These are phyloP conservation scores for Zasmidium citrigriseum DNA, from an alignment of 2,329 filamentous ascomycete genomes.

Conservation along the genomic window DNA sequence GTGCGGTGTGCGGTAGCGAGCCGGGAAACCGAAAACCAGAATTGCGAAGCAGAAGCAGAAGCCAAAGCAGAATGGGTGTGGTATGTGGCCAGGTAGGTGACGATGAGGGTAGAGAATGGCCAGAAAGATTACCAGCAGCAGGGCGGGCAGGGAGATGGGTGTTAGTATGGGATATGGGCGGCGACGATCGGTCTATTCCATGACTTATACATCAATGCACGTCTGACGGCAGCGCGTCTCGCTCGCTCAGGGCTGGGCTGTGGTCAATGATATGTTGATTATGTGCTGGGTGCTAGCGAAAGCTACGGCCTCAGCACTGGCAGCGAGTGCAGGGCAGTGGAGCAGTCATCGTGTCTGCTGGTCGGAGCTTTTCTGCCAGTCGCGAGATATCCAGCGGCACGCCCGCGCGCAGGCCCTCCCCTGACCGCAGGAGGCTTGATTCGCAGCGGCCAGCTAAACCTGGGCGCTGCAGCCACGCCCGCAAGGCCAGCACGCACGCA, in stretches of 20 bases:
- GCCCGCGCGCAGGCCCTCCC: not conserved
- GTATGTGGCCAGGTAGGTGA: no score
- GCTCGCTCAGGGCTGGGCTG: conserved; percentile 6
- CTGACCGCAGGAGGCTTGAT: not conserved
- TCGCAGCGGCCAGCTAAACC: conserved; percentile 1
- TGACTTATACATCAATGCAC: conserved; percentile 26
- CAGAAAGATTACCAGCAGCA: no score
- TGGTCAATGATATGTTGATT: conserved; percentile 29
- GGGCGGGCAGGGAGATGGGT: no score
- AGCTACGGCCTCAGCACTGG: conserved; percentile 16
- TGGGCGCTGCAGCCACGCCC: not conserved
- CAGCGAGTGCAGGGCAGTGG: not conserved
- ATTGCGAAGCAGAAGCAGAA: no score
- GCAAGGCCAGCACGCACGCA: no score
- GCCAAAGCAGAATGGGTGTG: no score
- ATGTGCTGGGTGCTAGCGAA: conserved; percentile 21
- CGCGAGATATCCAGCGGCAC: conserved; percentile 10
- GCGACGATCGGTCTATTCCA: conserved; percentile 18
- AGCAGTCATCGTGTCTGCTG: no score
- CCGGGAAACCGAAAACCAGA: not conserved
- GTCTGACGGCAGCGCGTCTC: conserved; percentile 25
- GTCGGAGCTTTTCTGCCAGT: conserved; percentile 14
- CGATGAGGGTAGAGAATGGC: no score
- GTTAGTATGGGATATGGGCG: conserved; percentile 16
- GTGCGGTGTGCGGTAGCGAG: conserved; percentile 2